phyloP scores from a whole-genome alignment of 2,329 filamentous ascomycete genomes.

The Tympanopsis confertula region DNA sequence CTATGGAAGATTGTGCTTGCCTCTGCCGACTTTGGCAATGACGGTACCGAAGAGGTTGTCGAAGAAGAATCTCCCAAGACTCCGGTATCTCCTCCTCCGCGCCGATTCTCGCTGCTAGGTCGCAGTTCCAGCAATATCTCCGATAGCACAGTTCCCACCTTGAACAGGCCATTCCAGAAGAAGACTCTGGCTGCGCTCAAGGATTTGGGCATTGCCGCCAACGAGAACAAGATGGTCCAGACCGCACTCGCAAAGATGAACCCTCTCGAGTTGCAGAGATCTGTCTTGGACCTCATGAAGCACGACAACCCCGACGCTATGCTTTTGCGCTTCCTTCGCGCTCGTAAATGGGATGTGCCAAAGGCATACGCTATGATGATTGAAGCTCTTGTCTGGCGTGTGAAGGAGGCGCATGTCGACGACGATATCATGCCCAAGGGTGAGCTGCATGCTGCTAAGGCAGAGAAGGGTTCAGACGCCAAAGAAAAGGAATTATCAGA shows the following conservation, averaged over 20 bases:
- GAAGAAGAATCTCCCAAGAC: too few species aligned
- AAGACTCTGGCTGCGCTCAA: too few species aligned
- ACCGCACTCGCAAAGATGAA: slow-evolving; percentile 5
- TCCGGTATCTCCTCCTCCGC: too few species aligned
- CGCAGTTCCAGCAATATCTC: too few species aligned
- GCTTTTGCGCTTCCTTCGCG: slow-evolving; percentile 25
- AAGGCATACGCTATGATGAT: slow-evolving; percentile 25
- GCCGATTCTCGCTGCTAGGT: too few species aligned
- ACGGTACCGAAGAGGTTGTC: slow-evolving; percentile 2
- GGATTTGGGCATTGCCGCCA: neutral
- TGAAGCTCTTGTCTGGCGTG: slow-evolving; percentile 22
- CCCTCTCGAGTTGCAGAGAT: slow-evolving; percentile 9
- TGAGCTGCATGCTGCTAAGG: slow-evolving; percentile 16
- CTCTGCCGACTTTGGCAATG: slow-evolving; percentile 7
- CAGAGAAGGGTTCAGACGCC: slow-evolving; percentile 3
- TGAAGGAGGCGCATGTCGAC: slow-evolving; percentile 15
- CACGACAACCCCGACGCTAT: slow-evolving; percentile 24
- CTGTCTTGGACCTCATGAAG: slow-evolving; percentile 12
- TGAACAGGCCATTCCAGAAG: too few species aligned
- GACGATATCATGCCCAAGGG: slow-evolving; percentile 17
- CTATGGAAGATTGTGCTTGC: slow-evolving; percentile 11
- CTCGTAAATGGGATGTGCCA: slow-evolving; percentile 25
- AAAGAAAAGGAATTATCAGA: slow-evolving; percentile 11
- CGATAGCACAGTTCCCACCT: too few species aligned
- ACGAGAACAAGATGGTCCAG: slow-evolving; percentile 12